Conservation (phyloP, 2,329 filamentous ascomycete genomes). For the Penicillium sp. region DNA sequence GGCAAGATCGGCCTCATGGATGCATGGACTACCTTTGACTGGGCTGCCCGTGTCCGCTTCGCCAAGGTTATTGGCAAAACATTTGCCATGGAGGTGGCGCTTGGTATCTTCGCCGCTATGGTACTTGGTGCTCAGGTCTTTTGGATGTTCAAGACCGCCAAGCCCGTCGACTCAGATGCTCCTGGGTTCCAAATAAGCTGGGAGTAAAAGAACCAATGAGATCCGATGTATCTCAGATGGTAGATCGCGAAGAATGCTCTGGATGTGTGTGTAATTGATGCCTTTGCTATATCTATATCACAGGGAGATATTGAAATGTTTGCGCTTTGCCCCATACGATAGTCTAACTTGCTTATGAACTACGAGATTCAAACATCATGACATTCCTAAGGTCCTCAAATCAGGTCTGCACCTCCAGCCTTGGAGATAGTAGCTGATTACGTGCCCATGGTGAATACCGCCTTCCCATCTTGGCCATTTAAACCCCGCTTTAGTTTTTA, state of each 20-base stretch:
- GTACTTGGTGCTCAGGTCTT: constrained; percentile 54
- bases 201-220: not conserved
- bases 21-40: constrained; percentile 76
- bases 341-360: not conserved
- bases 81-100: constrained; percentile 53
- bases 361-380: not conserved
- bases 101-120: constrained; percentile 48
- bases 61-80: constrained; percentile 74
- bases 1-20: constrained; percentile 70
- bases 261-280: not conserved
- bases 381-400: not conserved
- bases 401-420: not conserved
- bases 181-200: not conserved
- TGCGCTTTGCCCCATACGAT: not conserved
- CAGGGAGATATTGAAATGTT: not conserved
- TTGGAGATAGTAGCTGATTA: not conserved
- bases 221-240: not conserved
- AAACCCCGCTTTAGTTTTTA: constrained; percentile 12
- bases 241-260: not conserved
- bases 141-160: constrained; percentile 30
- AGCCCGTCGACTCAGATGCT: not conserved
- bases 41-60: constrained; percentile 68
- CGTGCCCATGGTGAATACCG: not conserved
- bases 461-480: not conserved
- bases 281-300: not conserved